Conservation (phyloP, 2,329 filamentous ascomycete species). For the Dactylonectria estremocensis region DNA sequence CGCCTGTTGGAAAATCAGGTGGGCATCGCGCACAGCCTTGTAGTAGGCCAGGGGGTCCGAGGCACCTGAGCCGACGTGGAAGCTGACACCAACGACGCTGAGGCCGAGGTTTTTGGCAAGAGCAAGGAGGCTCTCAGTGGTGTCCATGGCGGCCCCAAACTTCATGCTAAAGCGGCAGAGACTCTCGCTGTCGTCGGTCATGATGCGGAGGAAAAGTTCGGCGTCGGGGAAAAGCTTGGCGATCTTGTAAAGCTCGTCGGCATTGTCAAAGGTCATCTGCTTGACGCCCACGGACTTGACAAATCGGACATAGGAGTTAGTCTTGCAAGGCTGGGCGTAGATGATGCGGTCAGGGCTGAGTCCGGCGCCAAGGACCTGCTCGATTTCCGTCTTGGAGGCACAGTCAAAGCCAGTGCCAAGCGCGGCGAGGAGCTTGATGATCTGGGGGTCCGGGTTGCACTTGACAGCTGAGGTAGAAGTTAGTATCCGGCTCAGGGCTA, state of each 20-base stretch:
- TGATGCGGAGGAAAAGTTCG: conserved; percentile 93
- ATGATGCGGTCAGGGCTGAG: conserved; percentile 93
- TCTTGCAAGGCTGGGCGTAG: conserved; percentile 99
- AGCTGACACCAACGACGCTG: conserved; percentile 95
- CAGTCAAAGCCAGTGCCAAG: conserved; percentile 98
- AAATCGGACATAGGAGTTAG: conserved; percentile 95
- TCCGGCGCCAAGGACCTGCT: conserved; percentile 87
- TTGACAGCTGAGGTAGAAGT: conserved; percentile 83
- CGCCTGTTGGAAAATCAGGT: conserved; percentile 90
- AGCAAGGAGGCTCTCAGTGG: conserved; percentile 81
- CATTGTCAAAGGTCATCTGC: conserved; percentile 99
- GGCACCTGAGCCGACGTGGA: conserved; percentile 97
- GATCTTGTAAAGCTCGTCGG: conserved; percentile 98
- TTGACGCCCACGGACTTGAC: conserved; percentile 88
- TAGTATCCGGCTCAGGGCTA: conserved; percentile 18
- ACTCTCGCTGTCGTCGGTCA: conserved; percentile 95
- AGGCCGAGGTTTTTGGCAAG: conserved; percentile 87
- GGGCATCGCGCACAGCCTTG: conserved; percentile 92
- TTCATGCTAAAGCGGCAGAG: conserved; percentile 97
- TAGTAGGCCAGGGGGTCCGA: conserved; percentile 93
- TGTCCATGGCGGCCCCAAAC: conserved; percentile 92
- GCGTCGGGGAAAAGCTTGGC: conserved; percentile 91
- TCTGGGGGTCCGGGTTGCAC: conserved; percentile 94
- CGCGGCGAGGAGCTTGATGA: conserved; percentile 88
- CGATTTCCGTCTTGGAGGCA: conserved; percentile 97